Base-by-base conservation (phyloP, 129 eudicot genomes). In the Mikania micrantha region DNA sequence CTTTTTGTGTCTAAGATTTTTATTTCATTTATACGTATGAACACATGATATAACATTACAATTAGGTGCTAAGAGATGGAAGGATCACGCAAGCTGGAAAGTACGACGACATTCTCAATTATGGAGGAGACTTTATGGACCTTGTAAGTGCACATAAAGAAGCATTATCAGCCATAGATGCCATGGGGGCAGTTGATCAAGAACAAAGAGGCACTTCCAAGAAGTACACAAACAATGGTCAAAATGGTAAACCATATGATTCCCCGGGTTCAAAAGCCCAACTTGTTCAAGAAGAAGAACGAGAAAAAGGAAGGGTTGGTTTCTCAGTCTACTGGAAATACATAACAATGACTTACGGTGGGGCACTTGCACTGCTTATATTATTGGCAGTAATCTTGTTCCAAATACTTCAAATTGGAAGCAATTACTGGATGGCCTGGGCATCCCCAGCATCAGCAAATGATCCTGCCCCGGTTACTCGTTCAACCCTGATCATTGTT, bases 361-460 rank as follows among this genome's bases (percentile, higher is more conserved):
- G 87, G 24, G 76, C 81, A 13, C 74, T 82, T 45, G 68, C 75
- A 4, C 87, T 83, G 1, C 32, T 82, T 36, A 82, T 82, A 49
- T 42, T 82, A 38, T 32, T 82, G 27, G 49, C 78, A 24, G 83
- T 78, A 20, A n/a, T 70, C 27, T 10, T 73, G 7, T 82, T 82
- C 35, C 83, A 82, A 42, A 5, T 24, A n/a, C n/a, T n/a, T n/a
- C n/a, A n/a, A n/a, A n/a, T n/a, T n/a, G n/a, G n/a, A n/a, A n/a
- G n/a, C n/a, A 36, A 85, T 74, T 92, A 86, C 50, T 92, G 98
- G 98, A 92, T 92, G 96, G 98, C 95, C 66, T 86, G 90, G 98
- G 98, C 90, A 38, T 82, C 86, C 28, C 98, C 98, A 20, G 90
- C 84, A 5, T 86, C 98, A 0, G 60, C 74, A 59, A 80, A 76